phyloP scores from a whole-genome alignment of 345 rosid species.

The Syzygium grande region DNA sequence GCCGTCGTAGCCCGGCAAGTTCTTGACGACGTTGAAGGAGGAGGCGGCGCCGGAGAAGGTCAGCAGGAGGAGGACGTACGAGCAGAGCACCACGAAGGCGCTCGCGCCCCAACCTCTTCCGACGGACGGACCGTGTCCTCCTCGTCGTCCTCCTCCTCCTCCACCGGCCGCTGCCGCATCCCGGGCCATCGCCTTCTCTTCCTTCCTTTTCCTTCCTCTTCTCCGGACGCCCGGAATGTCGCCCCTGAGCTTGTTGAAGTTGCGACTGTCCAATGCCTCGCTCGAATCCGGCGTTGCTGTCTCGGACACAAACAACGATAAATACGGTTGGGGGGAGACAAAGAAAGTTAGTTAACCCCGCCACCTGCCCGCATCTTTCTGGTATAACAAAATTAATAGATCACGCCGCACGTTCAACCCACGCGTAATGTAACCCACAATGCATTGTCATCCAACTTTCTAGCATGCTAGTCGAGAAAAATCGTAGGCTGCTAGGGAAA shows the following conservation, averaged over 20 bases:
- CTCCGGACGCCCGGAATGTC: not conserved
- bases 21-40: not conserved
- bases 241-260: not conserved
- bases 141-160: not conserved
- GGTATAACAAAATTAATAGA: not conserved
- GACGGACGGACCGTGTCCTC: not conserved
- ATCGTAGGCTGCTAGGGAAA: not conserved
- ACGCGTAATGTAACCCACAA: not conserved
- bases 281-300: not conserved
- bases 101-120: not conserved
- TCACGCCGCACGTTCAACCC: not conserved
- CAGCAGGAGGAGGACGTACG: not conserved
- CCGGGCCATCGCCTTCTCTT: not conserved
- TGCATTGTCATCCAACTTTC: not conserved
- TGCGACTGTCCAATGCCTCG: accelerated
- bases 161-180: not conserved
- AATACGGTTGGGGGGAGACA: not conserved
- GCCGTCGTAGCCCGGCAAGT: not conserved
- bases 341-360: not conserved
- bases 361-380: not conserved
- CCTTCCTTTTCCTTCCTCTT: not conserved
- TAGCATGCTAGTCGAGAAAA: not conserved
- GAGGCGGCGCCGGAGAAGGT: not conserved
- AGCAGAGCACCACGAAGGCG: not conserved
- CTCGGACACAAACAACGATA: not conserved